These are phyloP conservation scores for Yarrowia porcina DNA, from an alignment of 805 yeast genomes.

Conservation along the genomic window DNA sequence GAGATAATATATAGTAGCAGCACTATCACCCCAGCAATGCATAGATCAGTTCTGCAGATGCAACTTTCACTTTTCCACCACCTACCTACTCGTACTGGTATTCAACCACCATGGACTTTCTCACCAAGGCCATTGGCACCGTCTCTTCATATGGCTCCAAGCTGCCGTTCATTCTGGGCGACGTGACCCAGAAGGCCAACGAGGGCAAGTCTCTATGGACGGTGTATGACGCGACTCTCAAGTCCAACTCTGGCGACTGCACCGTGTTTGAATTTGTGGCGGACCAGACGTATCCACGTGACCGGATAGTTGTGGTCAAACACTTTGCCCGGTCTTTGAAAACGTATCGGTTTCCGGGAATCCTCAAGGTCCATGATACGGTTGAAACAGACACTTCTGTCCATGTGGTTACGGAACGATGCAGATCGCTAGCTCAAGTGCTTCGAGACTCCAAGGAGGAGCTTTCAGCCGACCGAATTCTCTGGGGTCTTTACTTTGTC, in stretches of 20 bases:
- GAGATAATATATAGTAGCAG: too few species aligned
- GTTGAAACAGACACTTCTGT: conserved; percentile 56
- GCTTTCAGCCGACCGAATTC: conserved; percentile 38
- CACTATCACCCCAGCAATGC: background rate
- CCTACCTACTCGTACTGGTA: too few species aligned
- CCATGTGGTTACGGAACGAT: conserved; percentile 66
- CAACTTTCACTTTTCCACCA: background rate
- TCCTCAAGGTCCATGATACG: conserved; percentile 59
- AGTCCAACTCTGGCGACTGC: conserved; percentile 44
- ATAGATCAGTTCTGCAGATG: conserved; percentile 5
- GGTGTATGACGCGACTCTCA: conserved; percentile 54
- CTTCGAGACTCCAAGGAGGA: conserved; percentile 37
- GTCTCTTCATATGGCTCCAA: conserved; percentile 34
- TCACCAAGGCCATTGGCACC: conserved; percentile 34
- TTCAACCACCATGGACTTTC: conserved; percentile 38
- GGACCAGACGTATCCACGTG: conserved; percentile 38
- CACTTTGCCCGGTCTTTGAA: conserved; percentile 50
- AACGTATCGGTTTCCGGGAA: conserved; percentile 65
- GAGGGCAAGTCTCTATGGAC: conserved; percentile 55
- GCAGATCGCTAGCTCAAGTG: conserved; percentile 49
- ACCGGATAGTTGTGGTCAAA: conserved; percentile 42
- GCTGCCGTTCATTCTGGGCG: conserved; percentile 36
- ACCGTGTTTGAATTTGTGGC: conserved; percentile 65
- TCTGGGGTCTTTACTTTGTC: conserved; percentile 54
- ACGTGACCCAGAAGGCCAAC: conserved; percentile 32